A percentile compares a stretch with the other conserved stretches of the same genome.
phyloP scores from a whole-genome alignment of 2,329 filamentous ascomycete genomes.

The Nemania sp. region DNA sequence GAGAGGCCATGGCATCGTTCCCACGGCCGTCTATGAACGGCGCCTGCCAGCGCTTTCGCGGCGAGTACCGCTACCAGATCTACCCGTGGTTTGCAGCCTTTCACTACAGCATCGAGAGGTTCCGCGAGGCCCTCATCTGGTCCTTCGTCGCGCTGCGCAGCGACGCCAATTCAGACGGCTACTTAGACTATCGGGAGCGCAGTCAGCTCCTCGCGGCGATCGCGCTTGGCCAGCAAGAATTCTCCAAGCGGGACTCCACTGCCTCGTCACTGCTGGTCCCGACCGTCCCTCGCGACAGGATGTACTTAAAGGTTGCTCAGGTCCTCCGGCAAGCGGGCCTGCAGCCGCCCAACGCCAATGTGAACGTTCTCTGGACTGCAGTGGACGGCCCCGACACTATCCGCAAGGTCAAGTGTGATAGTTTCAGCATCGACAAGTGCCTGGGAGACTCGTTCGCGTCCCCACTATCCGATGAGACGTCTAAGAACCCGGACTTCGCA shows the following conservation, averaged over 20 bases:
- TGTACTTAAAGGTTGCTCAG: slow-evolving; percentile 54
- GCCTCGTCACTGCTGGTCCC: slow-evolving; percentile 50
- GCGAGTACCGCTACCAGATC: slow-evolving; percentile 57
- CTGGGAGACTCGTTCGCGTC: slow-evolving; percentile 57
- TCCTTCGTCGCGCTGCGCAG: slow-evolving; percentile 57
- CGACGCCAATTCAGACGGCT: slow-evolving; percentile 54
- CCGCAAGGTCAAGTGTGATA: slow-evolving; percentile 55
- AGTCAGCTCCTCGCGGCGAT: slow-evolving; percentile 53
- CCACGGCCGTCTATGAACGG: slow-evolving; percentile 55
- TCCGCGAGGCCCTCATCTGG: slow-evolving; percentile 58
- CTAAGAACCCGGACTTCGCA: slow-evolving; percentile 54
- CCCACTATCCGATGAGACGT: slow-evolving; percentile 50
- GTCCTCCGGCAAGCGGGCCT: slow-evolving; percentile 54
- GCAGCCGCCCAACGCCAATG: slow-evolving; percentile 55
- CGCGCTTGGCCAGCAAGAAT: slow-evolving; percentile 50
- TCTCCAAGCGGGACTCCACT: slow-evolving; percentile 35
- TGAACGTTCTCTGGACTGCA: slow-evolving; percentile 57
- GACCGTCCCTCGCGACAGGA: slow-evolving; percentile 51
- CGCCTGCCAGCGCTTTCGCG: slow-evolving; percentile 57
- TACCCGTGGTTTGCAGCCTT: slow-evolving; percentile 58
- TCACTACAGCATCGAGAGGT: slow-evolving; percentile 59
- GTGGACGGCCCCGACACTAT: slow-evolving; percentile 57
- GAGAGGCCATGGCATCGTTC: slow-evolving; percentile 57
- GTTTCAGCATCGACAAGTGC: slow-evolving; percentile 57
- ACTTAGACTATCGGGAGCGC: slow-evolving; percentile 56